These are phyloP conservation scores for Eimeria praecox DNA, from an alignment of 169 alveolate species.

Conservation along the genomic window DNA sequence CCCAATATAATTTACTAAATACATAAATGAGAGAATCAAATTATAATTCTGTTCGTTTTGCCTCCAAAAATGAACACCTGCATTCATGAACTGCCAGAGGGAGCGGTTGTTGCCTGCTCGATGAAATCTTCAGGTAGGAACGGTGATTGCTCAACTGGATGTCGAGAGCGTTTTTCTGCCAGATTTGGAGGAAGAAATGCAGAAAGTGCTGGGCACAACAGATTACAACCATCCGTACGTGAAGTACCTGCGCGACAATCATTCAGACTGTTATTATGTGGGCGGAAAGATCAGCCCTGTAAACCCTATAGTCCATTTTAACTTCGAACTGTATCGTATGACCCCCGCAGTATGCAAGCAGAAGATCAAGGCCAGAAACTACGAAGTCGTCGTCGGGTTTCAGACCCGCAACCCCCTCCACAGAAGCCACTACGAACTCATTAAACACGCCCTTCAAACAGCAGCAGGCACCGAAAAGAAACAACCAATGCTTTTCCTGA, in stretches of 20 bases:
- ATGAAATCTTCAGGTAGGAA: slow-evolving; percentile 75
- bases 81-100: too few species aligned
- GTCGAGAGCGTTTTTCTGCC: slow-evolving; percentile 73
- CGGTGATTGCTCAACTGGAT: slow-evolving; percentile 75
- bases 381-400: slow-evolving; percentile 85
- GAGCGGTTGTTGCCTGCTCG: too few species aligned
- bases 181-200: slow-evolving; percentile 75
- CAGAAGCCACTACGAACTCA: slow-evolving; percentile 84
- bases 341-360: slow-evolving; percentile 70
- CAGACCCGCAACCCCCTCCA: slow-evolving; percentile 87
- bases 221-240: slow-evolving; percentile 83
- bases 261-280: slow-evolving; percentile 75
- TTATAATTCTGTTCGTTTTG: too few species aligned
- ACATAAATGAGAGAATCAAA: too few species aligned
- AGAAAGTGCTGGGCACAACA: slow-evolving; percentile 78
- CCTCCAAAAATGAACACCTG: too few species aligned
- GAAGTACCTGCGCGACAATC: slow-evolving; percentile 47
- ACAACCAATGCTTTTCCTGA: slow-evolving; percentile 75
- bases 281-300: slow-evolving; percentile 76
- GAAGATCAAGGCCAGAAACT: background rate
- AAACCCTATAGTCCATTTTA: slow-evolving; percentile 70
- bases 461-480: slow-evolving; percentile 42
- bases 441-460: slow-evolving; percentile 44
- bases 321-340: slow-evolving; percentile 75
- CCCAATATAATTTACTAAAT: too few species aligned